Evolutionary conservation across 371 early-diverging fungal genomes (phyloP).

Genomic region (Syncephalastrum contaminatum): DNA sequence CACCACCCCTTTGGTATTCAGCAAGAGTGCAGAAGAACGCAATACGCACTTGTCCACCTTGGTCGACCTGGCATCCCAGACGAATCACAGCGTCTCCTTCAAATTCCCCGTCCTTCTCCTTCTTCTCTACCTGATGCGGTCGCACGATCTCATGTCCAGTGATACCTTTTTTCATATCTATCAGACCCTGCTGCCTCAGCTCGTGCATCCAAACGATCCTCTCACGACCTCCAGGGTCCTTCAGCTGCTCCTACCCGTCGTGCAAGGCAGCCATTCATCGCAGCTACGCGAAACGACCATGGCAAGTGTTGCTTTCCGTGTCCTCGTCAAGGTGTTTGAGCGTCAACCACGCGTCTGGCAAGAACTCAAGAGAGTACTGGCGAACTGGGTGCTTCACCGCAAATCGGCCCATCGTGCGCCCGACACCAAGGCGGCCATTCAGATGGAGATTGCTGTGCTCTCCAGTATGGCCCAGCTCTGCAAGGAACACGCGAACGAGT

Average conservation of each 20-base stretch:
- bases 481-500: conserved; percentile 35
- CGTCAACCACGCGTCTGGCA: conserved; percentile 62
- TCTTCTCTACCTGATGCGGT: conserved; percentile 47
- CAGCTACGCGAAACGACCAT: conserved; percentile 30
- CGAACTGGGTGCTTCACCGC: conserved; percentile 56
- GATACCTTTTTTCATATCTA: conserved; percentile 35
- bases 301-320: conserved; percentile 50
- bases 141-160: conserved; percentile 26
- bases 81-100: conserved; percentile 20
- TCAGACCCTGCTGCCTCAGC: conserved; percentile 40
- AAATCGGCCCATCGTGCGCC: conserved; percentile 24
- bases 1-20: conserved; percentile 37
- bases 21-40: conserved; percentile 22
- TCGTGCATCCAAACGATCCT: conserved; percentile 51
- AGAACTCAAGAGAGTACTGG: conserved; percentile 49
- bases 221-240: conserved; percentile 51
- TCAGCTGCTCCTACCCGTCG: conserved; percentile 42
- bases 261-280: conserved; percentile 24
- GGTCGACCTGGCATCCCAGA: conserved; percentile 20
- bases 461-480: conserved; percentile 57
- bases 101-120: conserved; percentile 48
- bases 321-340: conserved; percentile 43
- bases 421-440: conserved; percentile 30
- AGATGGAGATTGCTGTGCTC: conserved; percentile 56
- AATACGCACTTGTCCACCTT: conserved; percentile 18